Evolutionary conservation across 495 filamentous ascomycete species (phyloP), one percentile per base, ranked within the genome.

Genomic region (Annulohypoxylon nitens): DNA sequence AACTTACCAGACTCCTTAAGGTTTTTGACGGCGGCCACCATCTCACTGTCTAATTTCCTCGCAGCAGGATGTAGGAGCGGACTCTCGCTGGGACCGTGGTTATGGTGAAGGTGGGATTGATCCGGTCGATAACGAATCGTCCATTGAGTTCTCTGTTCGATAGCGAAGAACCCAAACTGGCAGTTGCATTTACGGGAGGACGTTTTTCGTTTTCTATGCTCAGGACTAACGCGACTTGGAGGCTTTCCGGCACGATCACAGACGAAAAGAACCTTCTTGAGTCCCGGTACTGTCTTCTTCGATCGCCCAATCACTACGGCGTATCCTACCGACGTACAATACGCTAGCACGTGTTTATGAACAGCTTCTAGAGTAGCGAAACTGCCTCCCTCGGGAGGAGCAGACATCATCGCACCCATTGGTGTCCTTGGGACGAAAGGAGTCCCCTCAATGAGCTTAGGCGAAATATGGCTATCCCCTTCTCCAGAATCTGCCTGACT

Each of bases 231-330:
- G 10, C 84, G 81, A 36, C 78, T 83, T 16, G 84, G 84, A n/a
- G 84, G 84, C 47, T 84, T 87, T 18, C 86, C 86, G 2, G 86
- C 86, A 43, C 86, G 82, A 72, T 88, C 86, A 72, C 86, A 88
- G 16, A 87, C 86, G 61, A 88, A 84, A 14, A 88, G 82, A 9
- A 88, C 86, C 76, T 88, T 88, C 67, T 88, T 88, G 18, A 88
- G 75, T 5, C 86, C 86, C 3, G 84, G 84, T 4, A 87, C 82
- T 26, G 86, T 88, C 76, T 87, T 87, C 73, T 88, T 88, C 3
- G 86, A 88, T 30, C 86, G 79, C 2, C 86, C 86, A 59, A 88
- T 88, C 62, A 88, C 86, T 25, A 88, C 84, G 26, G 86, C 86
- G 69, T 88, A 88, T 45, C 86, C 86, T 36, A 87, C 85, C 4